Base-by-base conservation (phyloP, 2,329 filamentous ascomycete genomes). In the Sporothrix globosa region DNA sequence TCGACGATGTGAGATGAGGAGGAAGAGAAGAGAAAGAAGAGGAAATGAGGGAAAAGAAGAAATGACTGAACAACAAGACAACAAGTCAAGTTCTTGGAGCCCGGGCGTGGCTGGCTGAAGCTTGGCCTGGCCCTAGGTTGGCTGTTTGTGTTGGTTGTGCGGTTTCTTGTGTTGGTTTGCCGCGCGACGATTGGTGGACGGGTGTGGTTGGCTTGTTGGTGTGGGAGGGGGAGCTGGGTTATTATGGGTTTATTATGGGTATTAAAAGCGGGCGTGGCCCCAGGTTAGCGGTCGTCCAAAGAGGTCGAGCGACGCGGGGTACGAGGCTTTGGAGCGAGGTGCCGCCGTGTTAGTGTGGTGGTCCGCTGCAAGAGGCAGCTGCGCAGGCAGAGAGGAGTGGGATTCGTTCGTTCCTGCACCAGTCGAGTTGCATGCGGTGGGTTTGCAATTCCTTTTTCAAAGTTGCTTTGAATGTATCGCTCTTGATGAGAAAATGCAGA, bases 141-240 rank as follows among this genome's bases (percentile, higher is more conserved):
- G 39, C 46, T 39, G 65, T 34, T n/a, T 21, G 67, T 50, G 63
- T 68, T 68, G 66, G 56, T 53, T 58, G 58, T 60, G 39, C n/a
- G 50, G 54, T 68, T 68, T 68, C 19, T 65, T 67, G 63, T 67
- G 65, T 54, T 7, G 19, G 30, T 24, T 54, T 54, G 53, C 39
- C 61, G 67, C 56, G 68, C 48, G 68, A n/a, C 48, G 46, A 69
- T 65, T 69, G 68, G 68, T 52, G 56, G 68, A 44, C 27, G 54
- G 34, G 46, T 30, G 30, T 56, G 56, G 41, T 21, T 24, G 39
- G 44, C 1, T 11, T 50, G 30, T 11, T 65, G 46, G 41, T 46
- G 67, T 50, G 41, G 52, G 34, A 48, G 52, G 50, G 39, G 54
- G 11, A 27, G 66, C 21, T 46, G 41, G 58, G 34, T 21, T 63